These are phyloP conservation scores for Rhododendron mucronatum DNA, from an alignment of 148 eudicot species.

Conservation along the genomic window DNA sequence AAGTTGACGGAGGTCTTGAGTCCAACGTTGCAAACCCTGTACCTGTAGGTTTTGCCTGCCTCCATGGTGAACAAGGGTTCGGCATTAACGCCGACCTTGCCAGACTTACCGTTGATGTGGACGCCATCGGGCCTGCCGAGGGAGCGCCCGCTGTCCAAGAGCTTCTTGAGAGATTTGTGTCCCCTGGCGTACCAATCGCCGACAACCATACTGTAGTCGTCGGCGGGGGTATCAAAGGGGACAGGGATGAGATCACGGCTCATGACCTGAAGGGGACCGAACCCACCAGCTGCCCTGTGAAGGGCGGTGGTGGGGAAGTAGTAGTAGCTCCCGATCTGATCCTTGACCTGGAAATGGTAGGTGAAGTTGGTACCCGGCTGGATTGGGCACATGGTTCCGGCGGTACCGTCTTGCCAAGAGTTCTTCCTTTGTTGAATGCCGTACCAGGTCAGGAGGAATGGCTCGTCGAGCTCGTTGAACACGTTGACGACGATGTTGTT, in stretches of 20 bases:
- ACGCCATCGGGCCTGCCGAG: constrained; percentile 26
- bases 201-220: constrained; percentile 16
- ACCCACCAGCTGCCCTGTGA: constrained; percentile 24
- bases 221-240: constrained; percentile 21
- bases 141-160: constrained; percentile 18
- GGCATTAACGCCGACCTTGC: not conserved
- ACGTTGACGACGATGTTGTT: constrained; percentile 21
- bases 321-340: constrained; percentile 31
- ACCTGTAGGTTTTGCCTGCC: constrained; percentile 25
- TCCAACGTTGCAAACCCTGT: constrained; percentile 23
- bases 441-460: constrained; percentile 24
- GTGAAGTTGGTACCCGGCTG: constrained; percentile 27
- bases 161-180: constrained; percentile 14
- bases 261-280: constrained; percentile 15
- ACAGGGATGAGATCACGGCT: constrained; percentile 28
- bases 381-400: constrained; percentile 31
- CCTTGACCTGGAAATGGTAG: constrained; percentile 27
- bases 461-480: constrained; percentile 26
- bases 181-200: constrained; percentile 30
- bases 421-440: constrained; percentile 35
- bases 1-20: constrained; percentile 18
- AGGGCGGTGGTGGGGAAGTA: constrained; percentile 20
- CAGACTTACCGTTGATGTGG: constrained; percentile 24
- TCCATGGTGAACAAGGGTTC: constrained; percentile 24
- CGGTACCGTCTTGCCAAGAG: constrained; percentile 32